These are phyloP conservation scores for Lecanoromycetidae sp. DNA, from an alignment of 2,329 filamentous ascomycete genomes.

Conservation along the genomic window DNA sequence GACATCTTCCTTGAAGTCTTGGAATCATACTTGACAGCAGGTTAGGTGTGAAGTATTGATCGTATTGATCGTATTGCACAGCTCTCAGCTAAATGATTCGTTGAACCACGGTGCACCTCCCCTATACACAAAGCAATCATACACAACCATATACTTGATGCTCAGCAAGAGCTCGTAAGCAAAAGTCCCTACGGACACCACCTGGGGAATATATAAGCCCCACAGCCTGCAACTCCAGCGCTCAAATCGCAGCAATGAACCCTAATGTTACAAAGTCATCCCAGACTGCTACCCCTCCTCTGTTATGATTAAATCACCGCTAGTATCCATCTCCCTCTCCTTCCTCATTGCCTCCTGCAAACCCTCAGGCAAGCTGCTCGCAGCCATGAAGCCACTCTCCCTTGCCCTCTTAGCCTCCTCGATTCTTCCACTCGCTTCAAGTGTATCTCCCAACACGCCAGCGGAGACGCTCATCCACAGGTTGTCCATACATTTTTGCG, in stretches of 20 bases:
- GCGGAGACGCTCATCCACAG: slow-evolving; percentile 72
- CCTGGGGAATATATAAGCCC: too few species aligned
- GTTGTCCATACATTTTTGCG: slow-evolving; percentile 56
- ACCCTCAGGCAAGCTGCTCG: slow-evolving; percentile 9
- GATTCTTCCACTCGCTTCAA: slow-evolving; percentile 57
- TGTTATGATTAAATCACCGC: background rate
- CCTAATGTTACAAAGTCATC: background rate
- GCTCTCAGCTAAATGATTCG: too few species aligned
- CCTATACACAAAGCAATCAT: background rate
- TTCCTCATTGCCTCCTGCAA: slow-evolving; percentile 3
- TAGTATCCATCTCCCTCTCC: background rate
- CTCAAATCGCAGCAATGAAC: background rate
- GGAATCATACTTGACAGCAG: too few species aligned
- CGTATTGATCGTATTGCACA: too few species aligned
- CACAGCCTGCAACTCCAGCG: too few species aligned
- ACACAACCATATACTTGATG: background rate
- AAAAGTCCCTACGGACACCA: too few species aligned
- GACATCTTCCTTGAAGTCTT: too few species aligned
- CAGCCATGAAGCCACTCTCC: slow-evolving; percentile 29
- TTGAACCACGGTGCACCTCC: too few species aligned
- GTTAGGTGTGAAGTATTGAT: too few species aligned
- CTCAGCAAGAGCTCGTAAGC: too few species aligned
- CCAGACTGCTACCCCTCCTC: background rate
- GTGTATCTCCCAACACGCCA: slow-evolving; percentile 63
- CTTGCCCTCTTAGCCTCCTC: slow-evolving; percentile 37